These are phyloP conservation scores for Metarhizium anisopliae DNA, from an alignment of 2,329 filamentous ascomycete species.

Conservation along the genomic window DNA sequence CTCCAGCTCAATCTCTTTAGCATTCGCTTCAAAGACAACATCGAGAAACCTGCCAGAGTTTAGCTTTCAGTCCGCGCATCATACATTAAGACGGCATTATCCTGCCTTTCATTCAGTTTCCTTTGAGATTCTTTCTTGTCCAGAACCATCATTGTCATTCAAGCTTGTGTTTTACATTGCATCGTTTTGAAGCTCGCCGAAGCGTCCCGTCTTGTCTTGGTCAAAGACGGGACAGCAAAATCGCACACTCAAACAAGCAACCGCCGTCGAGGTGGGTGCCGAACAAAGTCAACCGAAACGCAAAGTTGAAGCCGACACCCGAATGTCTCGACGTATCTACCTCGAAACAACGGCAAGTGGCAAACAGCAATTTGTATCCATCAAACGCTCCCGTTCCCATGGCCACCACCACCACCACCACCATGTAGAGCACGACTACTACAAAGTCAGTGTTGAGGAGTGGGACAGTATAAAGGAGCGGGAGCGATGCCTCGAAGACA, in stretches of 20 bases:
- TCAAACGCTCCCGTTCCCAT: constrained; percentile 31
- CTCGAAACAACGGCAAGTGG: constrained; percentile 26
- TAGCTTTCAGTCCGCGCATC: neutral
- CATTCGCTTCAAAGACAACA: neutral
- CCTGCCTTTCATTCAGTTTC: neutral
- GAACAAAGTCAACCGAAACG: constrained; percentile 3
- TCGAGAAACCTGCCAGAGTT: neutral
- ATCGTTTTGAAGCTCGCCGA: neutral
- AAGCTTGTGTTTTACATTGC: neutral
- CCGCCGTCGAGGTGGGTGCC: constrained; percentile 12
- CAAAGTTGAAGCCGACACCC: neutral
- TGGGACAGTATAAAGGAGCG: constrained; percentile 28
- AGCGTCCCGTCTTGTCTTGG: constrained; percentile 2
- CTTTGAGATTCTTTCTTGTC: neutral
- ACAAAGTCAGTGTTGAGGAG: constrained; percentile 25
- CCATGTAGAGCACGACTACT: constrained; percentile 23
- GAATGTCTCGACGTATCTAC: constrained; percentile 28
- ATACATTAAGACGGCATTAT: constrained; percentile 1
- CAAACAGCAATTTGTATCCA: constrained; percentile 25
- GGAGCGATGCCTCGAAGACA: constrained; percentile 25
- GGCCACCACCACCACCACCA: constrained; percentile 20
- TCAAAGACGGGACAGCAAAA: constrained; percentile 2
- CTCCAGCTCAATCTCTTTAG: neutral
- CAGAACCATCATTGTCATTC: neutral
- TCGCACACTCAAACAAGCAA: neutral